phyloP scores from a whole-genome alignment of 2,329 filamentous ascomycete species.

The Aspergillus unguis region DNA sequence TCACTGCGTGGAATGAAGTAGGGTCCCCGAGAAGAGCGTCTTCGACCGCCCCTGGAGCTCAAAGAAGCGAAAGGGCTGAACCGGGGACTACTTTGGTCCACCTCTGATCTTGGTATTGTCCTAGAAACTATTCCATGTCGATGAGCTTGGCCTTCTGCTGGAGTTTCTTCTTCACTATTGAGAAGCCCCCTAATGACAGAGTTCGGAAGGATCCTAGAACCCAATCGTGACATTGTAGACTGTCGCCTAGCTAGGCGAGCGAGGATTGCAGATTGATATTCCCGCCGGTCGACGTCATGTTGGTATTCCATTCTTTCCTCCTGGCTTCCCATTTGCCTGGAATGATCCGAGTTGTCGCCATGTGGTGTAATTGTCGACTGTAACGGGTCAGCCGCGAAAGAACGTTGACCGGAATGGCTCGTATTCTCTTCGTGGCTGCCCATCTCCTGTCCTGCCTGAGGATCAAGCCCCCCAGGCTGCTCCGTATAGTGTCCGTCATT shows the following conservation, averaged over 20 bases:
- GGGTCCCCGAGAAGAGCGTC: slow-evolving; percentile 38
- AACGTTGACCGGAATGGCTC: slow-evolving; percentile 10
- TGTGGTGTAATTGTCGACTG: slow-evolving; percentile 17
- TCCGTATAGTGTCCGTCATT: slow-evolving; percentile 28
- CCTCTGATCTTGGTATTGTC: slow-evolving; percentile 34
- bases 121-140: slow-evolving; percentile 43
- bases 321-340: slow-evolving; percentile 31
- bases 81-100: slow-evolving; percentile 31
- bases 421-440: slow-evolving; percentile 16
- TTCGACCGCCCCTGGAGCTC: slow-evolving; percentile 38
- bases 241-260: slow-evolving; percentile 40
- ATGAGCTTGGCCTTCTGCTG: slow-evolving; percentile 44
- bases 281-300: slow-evolving; percentile 29
- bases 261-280: slow-evolving; percentile 31
- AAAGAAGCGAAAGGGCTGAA: slow-evolving; percentile 42
- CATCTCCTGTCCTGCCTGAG: slow-evolving; percentile 18
- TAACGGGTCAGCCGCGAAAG: slow-evolving; percentile 16
- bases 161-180: slow-evolving; percentile 46
- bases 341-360: slow-evolving; percentile 12
- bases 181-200: slow-evolving; percentile 44
- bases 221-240: slow-evolving; percentile 48
- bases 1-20: slow-evolving; percentile 41
- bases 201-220: slow-evolving; percentile 48
- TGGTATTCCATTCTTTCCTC: slow-evolving; percentile 39
- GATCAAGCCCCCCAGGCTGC: slow-evolving; percentile 23